These are phyloP conservation scores for Tylopilus vinaceipallidus DNA, from an alignment of 768 basidiomycete genomes.

Conservation along the genomic window DNA sequence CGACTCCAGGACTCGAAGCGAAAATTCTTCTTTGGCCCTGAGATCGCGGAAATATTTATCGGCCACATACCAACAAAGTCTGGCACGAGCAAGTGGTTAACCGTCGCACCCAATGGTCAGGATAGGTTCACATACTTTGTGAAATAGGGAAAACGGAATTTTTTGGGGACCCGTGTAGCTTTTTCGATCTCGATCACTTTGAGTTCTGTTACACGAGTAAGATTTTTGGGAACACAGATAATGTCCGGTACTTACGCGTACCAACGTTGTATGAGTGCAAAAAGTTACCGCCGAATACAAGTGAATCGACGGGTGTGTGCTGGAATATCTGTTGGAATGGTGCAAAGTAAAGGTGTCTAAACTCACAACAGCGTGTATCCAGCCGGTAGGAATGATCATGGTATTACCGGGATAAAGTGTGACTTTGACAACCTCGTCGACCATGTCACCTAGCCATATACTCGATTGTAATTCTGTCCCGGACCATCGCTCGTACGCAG, in stretches of 20 bases:
- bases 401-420: slow-evolving; percentile 76
- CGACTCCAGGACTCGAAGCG: slow-evolving; percentile 65
- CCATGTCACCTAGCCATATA: slow-evolving; percentile 91
- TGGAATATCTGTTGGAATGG: slow-evolving; percentile 30
- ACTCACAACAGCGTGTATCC: slow-evolving; percentile 96
- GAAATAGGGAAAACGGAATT: slow-evolving; percentile 85
- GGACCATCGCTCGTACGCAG: slow-evolving; percentile 92
- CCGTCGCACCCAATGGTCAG: slow-evolving; percentile 9
- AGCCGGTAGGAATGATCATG: slow-evolving; percentile 94
- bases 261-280: slow-evolving; percentile 88
- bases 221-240: not conserved
- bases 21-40: slow-evolving; percentile 51
- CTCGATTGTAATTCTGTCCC: slow-evolving; percentile 86
- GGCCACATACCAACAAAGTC: slow-evolving; percentile 89
- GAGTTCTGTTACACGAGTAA: slow-evolving; percentile 56
- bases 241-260: slow-evolving; percentile 58
- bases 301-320: slow-evolving; percentile 88
- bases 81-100: slow-evolving; percentile 29
- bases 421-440: slow-evolving; percentile 87
- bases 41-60: slow-evolving; percentile 78
- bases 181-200: slow-evolving; percentile 90
- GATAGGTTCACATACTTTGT: slow-evolving; percentile 49
- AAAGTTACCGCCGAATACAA: slow-evolving; percentile 98
- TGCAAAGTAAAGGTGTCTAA: not conserved
- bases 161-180: slow-evolving; percentile 87